A percentile compares a stretch with the other conserved stretches of the same genome.
phyloP scores from a whole-genome alignment of 805 yeast genomes.

The Candida sithepensis region DNA sequence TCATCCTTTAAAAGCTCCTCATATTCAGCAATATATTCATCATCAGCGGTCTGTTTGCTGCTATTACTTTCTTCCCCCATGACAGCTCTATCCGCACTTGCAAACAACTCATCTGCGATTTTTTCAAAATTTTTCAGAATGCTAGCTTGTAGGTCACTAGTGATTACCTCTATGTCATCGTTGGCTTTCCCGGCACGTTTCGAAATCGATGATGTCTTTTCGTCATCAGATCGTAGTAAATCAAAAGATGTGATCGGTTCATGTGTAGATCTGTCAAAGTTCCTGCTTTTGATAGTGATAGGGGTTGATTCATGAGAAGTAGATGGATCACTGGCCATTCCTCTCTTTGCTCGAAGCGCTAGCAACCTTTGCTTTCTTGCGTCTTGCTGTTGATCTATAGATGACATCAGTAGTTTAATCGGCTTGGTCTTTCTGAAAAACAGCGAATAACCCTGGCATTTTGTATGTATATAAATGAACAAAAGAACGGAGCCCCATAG shows the following conservation, averaged over 20 bases:
- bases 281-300: neutral
- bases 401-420: neutral
- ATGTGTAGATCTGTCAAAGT: constrained; percentile 8
- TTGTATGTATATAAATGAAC: too few relatives aligned
- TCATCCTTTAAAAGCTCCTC: constrained; percentile 37
- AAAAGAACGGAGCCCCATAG: too few relatives aligned
- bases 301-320: neutral
- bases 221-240: neutral
- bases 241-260: constrained; percentile 14
- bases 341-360: neutral
- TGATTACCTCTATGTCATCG: neutral
- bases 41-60: neutral
- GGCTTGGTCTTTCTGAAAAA: too few relatives aligned
- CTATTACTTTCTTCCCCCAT: neutral
- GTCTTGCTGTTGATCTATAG: constrained; percentile 1
- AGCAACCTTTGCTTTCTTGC: constrained; percentile 5
- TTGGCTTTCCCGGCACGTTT: neutral
- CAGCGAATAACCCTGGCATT: too few relatives aligned
- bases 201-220: neutral
- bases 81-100: neutral
- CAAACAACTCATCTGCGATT: constrained; percentile 1
- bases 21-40: constrained; percentile 22
- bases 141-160: neutral
- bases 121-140: constrained; percentile 2
- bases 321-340: neutral